Percentiles rank a stretch among this genome's conserved stretches.
These are phyloP conservation scores for Plectosphaerella cucumerina DNA, from an alignment of 2,329 filamentous ascomycete genomes.

Conservation along the genomic window DNA sequence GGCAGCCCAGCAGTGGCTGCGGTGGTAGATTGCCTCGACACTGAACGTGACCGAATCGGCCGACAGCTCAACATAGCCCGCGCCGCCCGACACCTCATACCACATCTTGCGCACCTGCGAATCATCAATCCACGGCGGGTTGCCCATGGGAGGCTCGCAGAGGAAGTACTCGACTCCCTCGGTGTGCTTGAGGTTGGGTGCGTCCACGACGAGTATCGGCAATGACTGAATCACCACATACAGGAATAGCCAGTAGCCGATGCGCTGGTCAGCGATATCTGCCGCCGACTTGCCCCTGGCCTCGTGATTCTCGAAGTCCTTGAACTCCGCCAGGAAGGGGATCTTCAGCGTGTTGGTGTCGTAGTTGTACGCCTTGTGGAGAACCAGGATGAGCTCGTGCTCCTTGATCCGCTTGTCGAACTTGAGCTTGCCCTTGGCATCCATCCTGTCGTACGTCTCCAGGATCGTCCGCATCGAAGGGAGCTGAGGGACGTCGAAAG, in stretches of 20 bases:
- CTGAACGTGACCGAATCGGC: constrained; percentile 58
- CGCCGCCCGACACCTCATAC: constrained; percentile 68
- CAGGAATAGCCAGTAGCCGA: constrained; percentile 78
- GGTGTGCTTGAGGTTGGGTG: constrained; percentile 62
- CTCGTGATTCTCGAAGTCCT: constrained; percentile 66
- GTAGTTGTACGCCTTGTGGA: constrained; percentile 79
- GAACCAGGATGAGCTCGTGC: constrained; percentile 69
- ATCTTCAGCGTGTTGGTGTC: constrained; percentile 56
- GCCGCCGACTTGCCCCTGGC: constrained; percentile 58
- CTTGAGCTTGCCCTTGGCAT: constrained; percentile 71
- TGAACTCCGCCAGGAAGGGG: constrained; percentile 67
- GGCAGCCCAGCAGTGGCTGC: constrained; percentile 52
- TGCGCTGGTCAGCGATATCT: constrained; percentile 68
- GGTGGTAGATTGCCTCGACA: constrained; percentile 56
- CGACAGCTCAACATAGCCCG: constrained; percentile 50
- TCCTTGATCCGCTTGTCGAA: constrained; percentile 70
- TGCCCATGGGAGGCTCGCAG: constrained; percentile 69
- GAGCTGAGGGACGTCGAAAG: constrained; percentile 79
- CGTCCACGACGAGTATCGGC: constrained; percentile 74
- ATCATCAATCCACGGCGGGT: constrained; percentile 69
- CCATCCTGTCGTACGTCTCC: constrained; percentile 59
- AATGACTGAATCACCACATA: constrained; percentile 75
- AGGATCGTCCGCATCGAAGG: constrained; percentile 65
- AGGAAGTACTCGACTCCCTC: constrained; percentile 79
- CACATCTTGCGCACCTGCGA: constrained; percentile 63